Percentiles rank a stretch among this genome's conserved stretches.
Conservation (phyloP, 257 asterid species). For the Salvia miltiorrhiza region DNA sequence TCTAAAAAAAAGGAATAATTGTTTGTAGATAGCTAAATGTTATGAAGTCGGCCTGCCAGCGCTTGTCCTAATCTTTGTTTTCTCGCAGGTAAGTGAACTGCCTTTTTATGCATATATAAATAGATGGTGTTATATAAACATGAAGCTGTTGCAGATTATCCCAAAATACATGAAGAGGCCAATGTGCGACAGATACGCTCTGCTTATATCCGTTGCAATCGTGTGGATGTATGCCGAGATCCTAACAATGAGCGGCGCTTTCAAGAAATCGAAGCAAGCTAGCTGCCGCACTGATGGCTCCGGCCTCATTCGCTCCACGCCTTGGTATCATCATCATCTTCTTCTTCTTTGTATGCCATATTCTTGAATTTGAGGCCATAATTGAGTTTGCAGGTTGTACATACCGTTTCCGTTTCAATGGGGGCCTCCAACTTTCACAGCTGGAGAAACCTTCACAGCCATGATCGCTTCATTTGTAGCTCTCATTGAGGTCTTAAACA, state of each 20-base stretch:
- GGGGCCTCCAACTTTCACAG: conserved; percentile 81
- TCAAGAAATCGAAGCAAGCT: conserved; percentile 29
- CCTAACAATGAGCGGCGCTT: conserved; percentile 63
- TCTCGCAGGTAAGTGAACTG: conserved; percentile 57
- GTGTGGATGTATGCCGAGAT: conserved; percentile 64
- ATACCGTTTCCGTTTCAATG: conserved; percentile 76
- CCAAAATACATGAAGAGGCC: conserved; percentile 50
- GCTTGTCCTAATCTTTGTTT: conserved; percentile 42
- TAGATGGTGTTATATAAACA: neutral
- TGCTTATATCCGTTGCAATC: conserved; percentile 49
- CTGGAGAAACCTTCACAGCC: conserved; percentile 49
- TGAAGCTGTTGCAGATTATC: conserved; percentile 39
- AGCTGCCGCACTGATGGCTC: conserved; percentile 53
- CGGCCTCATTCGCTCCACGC: conserved; percentile 47
- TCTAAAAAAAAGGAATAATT: no score
- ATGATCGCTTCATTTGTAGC: conserved; percentile 66
- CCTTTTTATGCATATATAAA: neutral
- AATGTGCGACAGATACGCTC: conserved; percentile 53
- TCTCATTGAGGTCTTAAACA: conserved; percentile 61
- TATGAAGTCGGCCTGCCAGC: conserved; percentile 64
- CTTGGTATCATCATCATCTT: conserved; percentile 40
- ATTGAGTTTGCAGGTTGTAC: conserved; percentile 41
- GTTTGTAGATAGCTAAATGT: conserved; percentile 57
- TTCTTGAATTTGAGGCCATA: no score
- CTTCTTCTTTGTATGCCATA: no score